A percentile compares a stretch with the other conserved stretches of the same genome.
These are phyloP conservation scores for Apiotrichum gracile DNA, from an alignment of 1,284 basidiomycete species.

Conservation along the genomic window DNA sequence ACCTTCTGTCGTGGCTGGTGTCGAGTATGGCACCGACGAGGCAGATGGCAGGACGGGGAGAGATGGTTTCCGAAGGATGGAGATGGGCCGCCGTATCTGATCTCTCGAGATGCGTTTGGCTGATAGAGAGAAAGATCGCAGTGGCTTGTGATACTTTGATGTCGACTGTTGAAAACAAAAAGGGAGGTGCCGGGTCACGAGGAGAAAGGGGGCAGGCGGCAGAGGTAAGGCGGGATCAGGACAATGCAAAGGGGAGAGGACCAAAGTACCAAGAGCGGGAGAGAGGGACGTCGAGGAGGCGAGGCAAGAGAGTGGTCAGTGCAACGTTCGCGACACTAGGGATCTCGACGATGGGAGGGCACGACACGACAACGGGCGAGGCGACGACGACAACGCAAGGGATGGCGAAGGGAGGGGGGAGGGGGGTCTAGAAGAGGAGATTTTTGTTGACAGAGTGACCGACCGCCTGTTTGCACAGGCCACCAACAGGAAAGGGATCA, in stretches of 20 bases:
- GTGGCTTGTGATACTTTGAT: not conserved
- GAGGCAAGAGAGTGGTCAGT: not conserved
- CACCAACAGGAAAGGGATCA: not conserved
- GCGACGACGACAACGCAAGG: not conserved
- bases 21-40: not conserved
- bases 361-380: not conserved
- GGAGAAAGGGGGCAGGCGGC: not conserved
- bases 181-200: not conserved
- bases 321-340: not conserved
- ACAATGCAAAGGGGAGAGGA: not conserved
- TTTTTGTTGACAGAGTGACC: not conserved
- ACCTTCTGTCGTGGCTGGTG: not conserved
- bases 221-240: not conserved
- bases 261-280: not conserved
- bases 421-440: too few species aligned
- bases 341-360: not conserved
- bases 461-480: not conserved
- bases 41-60: slow-evolving; percentile 2
- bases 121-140: not conserved
- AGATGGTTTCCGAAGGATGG: slow-evolving; percentile 16
- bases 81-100: slow-evolving; percentile 2
- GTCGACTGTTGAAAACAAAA: not conserved
- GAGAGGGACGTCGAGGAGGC: not conserved
- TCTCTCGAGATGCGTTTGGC: not conserved
- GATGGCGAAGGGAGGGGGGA: not conserved